Base-by-base conservation (phyloP, 805 yeast genomes). In the Candida maris region DNA sequence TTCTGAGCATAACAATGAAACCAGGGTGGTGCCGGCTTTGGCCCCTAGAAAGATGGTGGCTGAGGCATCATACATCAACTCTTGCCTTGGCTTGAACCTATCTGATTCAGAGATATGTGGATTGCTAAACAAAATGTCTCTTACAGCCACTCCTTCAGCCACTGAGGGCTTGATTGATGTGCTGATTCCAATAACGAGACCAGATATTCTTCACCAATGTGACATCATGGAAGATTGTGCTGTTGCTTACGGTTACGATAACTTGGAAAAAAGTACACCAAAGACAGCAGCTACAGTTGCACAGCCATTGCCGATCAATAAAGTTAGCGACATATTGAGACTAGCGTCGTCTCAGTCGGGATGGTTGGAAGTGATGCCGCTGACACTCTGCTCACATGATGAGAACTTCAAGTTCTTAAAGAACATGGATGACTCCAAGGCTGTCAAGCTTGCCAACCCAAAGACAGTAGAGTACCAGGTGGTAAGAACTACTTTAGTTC, bases 161-260 rank as follows among this genome's bases (percentile, higher is more conserved):
- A 71, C 75, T 46, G 52, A 64, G 6, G 70, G 78, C 45, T 57
- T 75, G 26, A 57, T 85, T 34, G 77, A 78, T 35, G 89, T 88
- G 38, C 59, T 65, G 25, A 77, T 93, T 41, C 99, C 99, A 45
- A 81, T 86, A 54, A 93, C 98, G 25, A 84, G 99, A 70, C 81
- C 97, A 8, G 99, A 93, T 64, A 76, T 93, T 44, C 72, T 93
- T 55, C 99, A 93, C 64, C 95, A 87, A 61, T 91, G 97, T 73
- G 99, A 93, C 65, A 81, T 93, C 49, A 85, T 93, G 95, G 99
- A 93, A 65, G 99, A 93, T 63, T 96, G 91, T 32, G 98, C 96
- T 32, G 83, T 93, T 57, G 94, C 87, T 20, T 93, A 87, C 59
- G 99, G 98, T 39, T 93, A 83, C 72, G 84, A 89, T 67, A 87